These are phyloP conservation scores for Prunus fruticosa DNA, from an alignment of 306 rosid species.

Conservation along the genomic window DNA sequence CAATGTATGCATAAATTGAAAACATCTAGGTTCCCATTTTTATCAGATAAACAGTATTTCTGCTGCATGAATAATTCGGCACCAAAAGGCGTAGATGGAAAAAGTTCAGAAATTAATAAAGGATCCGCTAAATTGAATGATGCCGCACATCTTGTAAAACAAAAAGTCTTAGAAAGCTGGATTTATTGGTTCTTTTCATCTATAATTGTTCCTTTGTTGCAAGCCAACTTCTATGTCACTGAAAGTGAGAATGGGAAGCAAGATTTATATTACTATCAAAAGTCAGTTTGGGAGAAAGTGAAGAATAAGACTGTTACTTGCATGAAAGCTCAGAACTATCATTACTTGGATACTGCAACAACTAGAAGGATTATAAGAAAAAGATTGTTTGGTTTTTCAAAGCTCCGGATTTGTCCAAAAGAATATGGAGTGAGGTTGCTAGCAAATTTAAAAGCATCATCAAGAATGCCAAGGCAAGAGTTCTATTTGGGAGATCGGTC, in stretches of 20 bases:
- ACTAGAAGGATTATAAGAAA: constrained; percentile 53
- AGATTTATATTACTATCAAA: constrained; percentile 63
- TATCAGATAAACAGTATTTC: constrained; percentile 40
- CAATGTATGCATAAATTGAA: constrained; percentile 68
- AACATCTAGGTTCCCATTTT: constrained; percentile 58
- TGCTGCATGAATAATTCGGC: constrained; percentile 31
- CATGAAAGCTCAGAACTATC: constrained; percentile 52
- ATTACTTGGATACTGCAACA: constrained; percentile 48
- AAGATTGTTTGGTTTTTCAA: constrained; percentile 89
- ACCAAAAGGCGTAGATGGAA: constrained; percentile 23
- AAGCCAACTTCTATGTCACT: constrained; percentile 85
- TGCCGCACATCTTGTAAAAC: constrained; percentile 41
- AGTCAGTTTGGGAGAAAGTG: constrained; percentile 78
- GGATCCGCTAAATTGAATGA: constrained; percentile 35
- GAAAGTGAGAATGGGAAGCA: constrained; percentile 72
- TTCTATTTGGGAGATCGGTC: constrained; percentile 28
- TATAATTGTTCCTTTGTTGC: constrained; percentile 71
- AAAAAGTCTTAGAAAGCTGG: constrained; percentile 71
- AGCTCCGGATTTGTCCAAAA: constrained; percentile 81
- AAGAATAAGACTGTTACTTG: constrained; percentile 39
- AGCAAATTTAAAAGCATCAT: constrained; percentile 75
- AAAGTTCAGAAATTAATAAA: constrained; percentile 20
- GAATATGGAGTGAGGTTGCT: constrained; percentile 76
- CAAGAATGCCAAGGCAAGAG: constrained; percentile 44
- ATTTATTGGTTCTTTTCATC: constrained; percentile 75